Percentiles rank a stretch among this genome's conserved stretches.
These are phyloP conservation scores for Lasiodiplodia sp. DNA, from an alignment of 2,329 filamentous ascomycete genomes.

Conservation along the genomic window DNA sequence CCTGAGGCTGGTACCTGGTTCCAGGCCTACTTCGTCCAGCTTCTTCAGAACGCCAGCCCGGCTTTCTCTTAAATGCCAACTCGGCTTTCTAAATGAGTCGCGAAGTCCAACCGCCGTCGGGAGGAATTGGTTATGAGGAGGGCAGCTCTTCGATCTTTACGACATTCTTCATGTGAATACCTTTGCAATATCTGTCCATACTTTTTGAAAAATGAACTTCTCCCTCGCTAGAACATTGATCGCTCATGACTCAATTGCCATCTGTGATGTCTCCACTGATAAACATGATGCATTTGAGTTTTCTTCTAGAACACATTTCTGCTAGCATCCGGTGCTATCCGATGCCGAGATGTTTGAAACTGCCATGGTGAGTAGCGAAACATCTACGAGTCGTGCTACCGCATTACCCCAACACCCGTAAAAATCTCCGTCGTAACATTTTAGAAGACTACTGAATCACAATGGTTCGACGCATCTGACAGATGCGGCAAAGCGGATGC, in stretches of 20 bases:
- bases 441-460: neutral
- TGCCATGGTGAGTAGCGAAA: neutral
- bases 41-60: conserved; percentile 46
- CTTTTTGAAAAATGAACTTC: neutral
- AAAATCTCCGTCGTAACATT: conserved; percentile 16
- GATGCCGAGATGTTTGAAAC: neutral
- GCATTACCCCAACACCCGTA: neutral
- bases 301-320: neutral
- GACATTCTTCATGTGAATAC: conserved; percentile 14
- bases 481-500: neutral
- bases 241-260: neutral
- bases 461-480: conserved; percentile 6
- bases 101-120: neutral
- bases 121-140: neutral
- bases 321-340: neutral
- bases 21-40: conserved; percentile 52
- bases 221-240: neutral
- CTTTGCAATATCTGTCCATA: conserved; percentile 4
- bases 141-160: neutral
- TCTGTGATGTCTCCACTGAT: neutral
- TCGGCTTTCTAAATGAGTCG: conserved; percentile 32
- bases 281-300: neutral
- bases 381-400: conserved; percentile 1
- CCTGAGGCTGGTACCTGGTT: conserved; percentile 76
- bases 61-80: conserved; percentile 43